These are phyloP conservation scores for Marchantia polymorpha DNA, from an alignment of 225 moss, liverwort and hornwort species.

Conservation along the genomic window DNA sequence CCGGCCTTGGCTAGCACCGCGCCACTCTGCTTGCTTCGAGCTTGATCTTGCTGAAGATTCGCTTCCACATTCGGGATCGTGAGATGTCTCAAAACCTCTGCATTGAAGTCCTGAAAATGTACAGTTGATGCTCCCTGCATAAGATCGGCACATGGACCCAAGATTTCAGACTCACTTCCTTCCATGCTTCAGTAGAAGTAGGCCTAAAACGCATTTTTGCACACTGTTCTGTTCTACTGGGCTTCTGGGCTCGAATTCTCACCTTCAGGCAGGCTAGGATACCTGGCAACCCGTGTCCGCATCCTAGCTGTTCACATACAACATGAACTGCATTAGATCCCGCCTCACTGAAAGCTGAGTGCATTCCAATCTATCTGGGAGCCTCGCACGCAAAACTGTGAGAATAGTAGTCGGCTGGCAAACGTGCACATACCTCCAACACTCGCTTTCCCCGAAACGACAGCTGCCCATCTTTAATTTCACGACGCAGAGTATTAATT, in stretches of 20 bases:
- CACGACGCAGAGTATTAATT: slow-evolving; percentile 69
- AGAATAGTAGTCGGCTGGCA: neutral
- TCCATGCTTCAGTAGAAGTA: neutral
- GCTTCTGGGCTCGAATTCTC: slow-evolving; percentile 17
- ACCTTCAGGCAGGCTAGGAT: slow-evolving; percentile 92
- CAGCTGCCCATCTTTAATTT: slow-evolving; percentile 83
- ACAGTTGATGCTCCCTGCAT: slow-evolving; percentile 83
- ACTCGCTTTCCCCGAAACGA: slow-evolving; percentile 91
- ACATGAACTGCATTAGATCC: neutral
- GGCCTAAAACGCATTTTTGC: neutral
- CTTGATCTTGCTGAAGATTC: slow-evolving; percentile 66
- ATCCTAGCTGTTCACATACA: slow-evolving; percentile 67
- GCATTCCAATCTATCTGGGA: too few species aligned
- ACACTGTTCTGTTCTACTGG: neutral
- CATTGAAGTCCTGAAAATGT: slow-evolving; percentile 95
- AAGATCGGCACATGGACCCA: neutral
- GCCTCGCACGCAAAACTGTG: neutral
- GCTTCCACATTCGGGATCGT: slow-evolving; percentile 81
- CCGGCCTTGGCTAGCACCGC: slow-evolving; percentile 36
- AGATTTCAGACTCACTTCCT: too few species aligned
- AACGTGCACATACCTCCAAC: slow-evolving; percentile 60
- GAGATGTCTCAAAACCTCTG: slow-evolving; percentile 69
- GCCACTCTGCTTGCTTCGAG: slow-evolving; percentile 38
- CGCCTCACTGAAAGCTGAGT: neutral
- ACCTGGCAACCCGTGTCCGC: slow-evolving; percentile 96